These are phyloP conservation scores for Candida smagusa DNA, from an alignment of 1,139 yeast species.

Conservation along the genomic window DNA sequence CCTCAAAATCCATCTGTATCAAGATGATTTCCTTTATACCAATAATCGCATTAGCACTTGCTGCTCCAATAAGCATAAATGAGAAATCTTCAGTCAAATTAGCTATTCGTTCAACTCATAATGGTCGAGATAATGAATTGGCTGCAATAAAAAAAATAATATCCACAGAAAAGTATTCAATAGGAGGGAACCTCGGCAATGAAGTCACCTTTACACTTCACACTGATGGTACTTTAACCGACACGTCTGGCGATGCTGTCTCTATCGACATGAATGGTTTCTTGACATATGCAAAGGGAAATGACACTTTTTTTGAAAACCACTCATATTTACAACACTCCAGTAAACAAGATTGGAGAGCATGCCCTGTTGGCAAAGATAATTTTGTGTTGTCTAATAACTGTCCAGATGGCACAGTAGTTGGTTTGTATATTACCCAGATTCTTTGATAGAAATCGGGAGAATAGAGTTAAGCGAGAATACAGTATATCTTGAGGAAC, in stretches of 20 bases:
- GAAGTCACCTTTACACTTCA: conserved; percentile 2
- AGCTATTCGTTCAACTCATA: conserved; percentile 4
- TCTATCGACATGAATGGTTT: conserved; percentile 1
- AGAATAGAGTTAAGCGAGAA: neutral
- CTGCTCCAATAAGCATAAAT: neutral
- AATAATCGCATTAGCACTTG: neutral
- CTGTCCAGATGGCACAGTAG: conserved; percentile 5
- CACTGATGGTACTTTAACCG: conserved; percentile 4
- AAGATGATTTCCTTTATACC: too few species aligned
- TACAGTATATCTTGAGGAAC: too few species aligned
- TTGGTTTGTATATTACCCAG: conserved; percentile 3
- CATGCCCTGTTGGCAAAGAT: conserved; percentile 2
- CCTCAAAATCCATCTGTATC: too few species aligned
- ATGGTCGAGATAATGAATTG: conserved; percentile 4
- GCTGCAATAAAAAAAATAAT: conserved; percentile 4
- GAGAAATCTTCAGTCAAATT: neutral
- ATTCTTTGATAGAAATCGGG: neutral
- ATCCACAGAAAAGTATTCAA: neutral
- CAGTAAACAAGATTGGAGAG: conserved; percentile 6
- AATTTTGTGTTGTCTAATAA: conserved; percentile 3
- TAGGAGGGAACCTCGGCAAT: conserved; percentile 4
- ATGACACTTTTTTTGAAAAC: conserved; percentile 2
- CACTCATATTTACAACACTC: conserved; percentile 4
- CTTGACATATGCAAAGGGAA: neutral
- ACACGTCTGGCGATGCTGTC: conserved; percentile 4